Percentiles rank a stretch among this genome's conserved stretches.
Evolutionary conservation across 495 filamentous ascomycete genomes (phyloP).

Genomic region (Terfezia boudieri): DNA sequence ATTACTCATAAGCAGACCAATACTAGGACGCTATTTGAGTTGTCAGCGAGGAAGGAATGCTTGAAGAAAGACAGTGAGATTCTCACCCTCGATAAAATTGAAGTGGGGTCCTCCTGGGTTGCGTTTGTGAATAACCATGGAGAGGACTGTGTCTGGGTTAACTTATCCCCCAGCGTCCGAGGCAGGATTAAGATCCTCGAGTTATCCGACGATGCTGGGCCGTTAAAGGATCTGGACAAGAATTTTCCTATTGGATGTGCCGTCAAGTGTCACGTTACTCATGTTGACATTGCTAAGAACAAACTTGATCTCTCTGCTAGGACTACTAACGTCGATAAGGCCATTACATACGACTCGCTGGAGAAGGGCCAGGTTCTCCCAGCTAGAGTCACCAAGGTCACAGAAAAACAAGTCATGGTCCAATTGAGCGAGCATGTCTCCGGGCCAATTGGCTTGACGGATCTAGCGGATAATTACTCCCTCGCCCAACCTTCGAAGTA

Average conservation of each 20-base stretch:
- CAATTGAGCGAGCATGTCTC: slow-evolving; percentile 58
- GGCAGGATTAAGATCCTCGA: slow-evolving; percentile 63
- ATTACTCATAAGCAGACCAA: slow-evolving; percentile 49
- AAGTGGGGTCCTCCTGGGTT: slow-evolving; percentile 43
- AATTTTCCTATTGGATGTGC: slow-evolving; percentile 79
- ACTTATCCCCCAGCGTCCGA: slow-evolving; percentile 70
- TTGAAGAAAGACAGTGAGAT: slow-evolving; percentile 25
- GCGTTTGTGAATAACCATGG: slow-evolving; percentile 78
- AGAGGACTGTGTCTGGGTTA: slow-evolving; percentile 63
- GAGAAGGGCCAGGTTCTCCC: slow-evolving; percentile 57
- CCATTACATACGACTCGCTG: slow-evolving; percentile 43
- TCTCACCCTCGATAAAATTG: slow-evolving; percentile 50
- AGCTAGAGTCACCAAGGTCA: slow-evolving; percentile 63
- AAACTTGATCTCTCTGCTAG: slow-evolving; percentile 65
- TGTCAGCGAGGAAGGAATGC: slow-evolving; percentile 49
- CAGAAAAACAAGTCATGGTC: slow-evolving; percentile 60
- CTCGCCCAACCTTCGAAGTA: slow-evolving; percentile 35
- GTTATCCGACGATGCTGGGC: slow-evolving; percentile 61
- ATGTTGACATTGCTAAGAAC: slow-evolving; percentile 47
- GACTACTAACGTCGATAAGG: slow-evolving; percentile 23
- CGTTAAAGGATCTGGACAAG: slow-evolving; percentile 48
- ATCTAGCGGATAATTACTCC: slow-evolving; percentile 69
- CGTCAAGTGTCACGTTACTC: slow-evolving; percentile 50
- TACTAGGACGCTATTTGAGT: slow-evolving; percentile 63
- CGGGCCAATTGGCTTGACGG: slow-evolving; percentile 50